Evolutionary conservation across 2,329 filamentous ascomycete species (phyloP).

Genomic region (Arthrobotrys iridis): DNA sequence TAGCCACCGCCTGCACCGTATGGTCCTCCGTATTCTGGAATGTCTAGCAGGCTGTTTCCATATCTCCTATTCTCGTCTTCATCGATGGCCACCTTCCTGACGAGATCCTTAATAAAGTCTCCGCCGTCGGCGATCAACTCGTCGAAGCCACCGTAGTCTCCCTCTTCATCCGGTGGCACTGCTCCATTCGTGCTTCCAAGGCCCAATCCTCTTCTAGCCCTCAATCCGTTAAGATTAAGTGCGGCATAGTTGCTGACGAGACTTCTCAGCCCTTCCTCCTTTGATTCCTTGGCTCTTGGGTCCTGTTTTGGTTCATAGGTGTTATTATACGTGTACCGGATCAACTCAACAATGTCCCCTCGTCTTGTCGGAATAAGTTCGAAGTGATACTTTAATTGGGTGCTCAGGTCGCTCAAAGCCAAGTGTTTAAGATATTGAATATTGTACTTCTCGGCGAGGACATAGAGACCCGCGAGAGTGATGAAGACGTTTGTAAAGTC

Average conservation of each 20-base stretch:
- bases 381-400: slow-evolving; percentile 56
- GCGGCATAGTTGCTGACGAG: slow-evolving; percentile 47
- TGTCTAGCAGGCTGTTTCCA: slow-evolving; percentile 45
- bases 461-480: slow-evolving; percentile 62
- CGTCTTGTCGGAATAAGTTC: slow-evolving; percentile 58
- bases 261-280: slow-evolving; percentile 46
- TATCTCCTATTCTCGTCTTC: slow-evolving; percentile 50
- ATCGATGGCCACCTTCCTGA: slow-evolving; percentile 50
- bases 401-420: slow-evolving; percentile 57
- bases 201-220: slow-evolving; percentile 36
- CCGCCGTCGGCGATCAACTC: slow-evolving; percentile 51
- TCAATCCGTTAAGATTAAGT: slow-evolving; percentile 42
- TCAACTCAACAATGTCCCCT: slow-evolving; percentile 59
- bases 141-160: slow-evolving; percentile 47
- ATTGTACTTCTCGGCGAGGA: slow-evolving; percentile 62
- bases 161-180: slow-evolving; percentile 33
- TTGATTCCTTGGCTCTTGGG: slow-evolving; percentile 15
- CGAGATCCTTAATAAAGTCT: slow-evolving; percentile 52
- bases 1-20: slow-evolving; percentile 32
- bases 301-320: slow-evolving; percentile 57
- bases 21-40: slow-evolving; percentile 38
- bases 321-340: slow-evolving; percentile 61
- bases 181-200: slow-evolving; percentile 47
- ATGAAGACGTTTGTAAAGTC: slow-evolving; percentile 61
- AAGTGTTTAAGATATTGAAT: slow-evolving; percentile 60